Conservation (phyloP, 805 yeast species). For the Wilhelminamyces savonicus region DNA sequence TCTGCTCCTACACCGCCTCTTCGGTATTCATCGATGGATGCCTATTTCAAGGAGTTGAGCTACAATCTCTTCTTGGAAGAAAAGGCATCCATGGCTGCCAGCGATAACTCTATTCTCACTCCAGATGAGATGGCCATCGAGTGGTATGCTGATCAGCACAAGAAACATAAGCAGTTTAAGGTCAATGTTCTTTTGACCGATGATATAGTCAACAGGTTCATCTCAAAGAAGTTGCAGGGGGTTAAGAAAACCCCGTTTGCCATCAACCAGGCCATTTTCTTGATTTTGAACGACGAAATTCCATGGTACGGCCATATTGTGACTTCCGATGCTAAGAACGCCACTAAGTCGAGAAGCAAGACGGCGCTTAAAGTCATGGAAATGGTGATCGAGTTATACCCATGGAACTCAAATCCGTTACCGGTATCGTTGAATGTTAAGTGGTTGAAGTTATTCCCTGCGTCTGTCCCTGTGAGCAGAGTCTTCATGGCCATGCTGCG, state of each 20-base stretch:
- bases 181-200: slow-evolving; percentile 38
- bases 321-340: slow-evolving; percentile 26
- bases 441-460: slow-evolving; percentile 44
- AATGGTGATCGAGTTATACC: slow-evolving; percentile 45
- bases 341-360: slow-evolving; percentile 3
- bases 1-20: slow-evolving; percentile 39
- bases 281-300: slow-evolving; percentile 44
- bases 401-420: slow-evolving; percentile 51
- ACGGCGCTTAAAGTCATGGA: slow-evolving; percentile 21
- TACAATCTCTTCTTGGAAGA: slow-evolving; percentile 62
- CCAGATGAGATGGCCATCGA: slow-evolving; percentile 42
- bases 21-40: slow-evolving; percentile 42
- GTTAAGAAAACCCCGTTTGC: slow-evolving; percentile 56
- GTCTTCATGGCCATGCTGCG: slow-evolving; percentile 62
- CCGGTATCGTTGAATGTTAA: slow-evolving; percentile 39
- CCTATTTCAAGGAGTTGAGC: slow-evolving; percentile 54
- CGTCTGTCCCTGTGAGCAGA: slow-evolving; percentile 56
- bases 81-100: slow-evolving; percentile 28
- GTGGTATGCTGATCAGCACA: slow-evolving; percentile 44
- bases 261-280: slow-evolving; percentile 51
- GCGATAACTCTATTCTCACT: slow-evolving; percentile 30
- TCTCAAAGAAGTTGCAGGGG: slow-evolving; percentile 44
- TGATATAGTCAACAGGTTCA: slow-evolving; percentile 43
- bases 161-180: slow-evolving; percentile 34
- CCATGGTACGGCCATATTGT: slow-evolving; percentile 57